These are phyloP conservation scores for Fusarium nodosum DNA, from an alignment of 2,329 filamentous ascomycete species.

Conservation along the genomic window DNA sequence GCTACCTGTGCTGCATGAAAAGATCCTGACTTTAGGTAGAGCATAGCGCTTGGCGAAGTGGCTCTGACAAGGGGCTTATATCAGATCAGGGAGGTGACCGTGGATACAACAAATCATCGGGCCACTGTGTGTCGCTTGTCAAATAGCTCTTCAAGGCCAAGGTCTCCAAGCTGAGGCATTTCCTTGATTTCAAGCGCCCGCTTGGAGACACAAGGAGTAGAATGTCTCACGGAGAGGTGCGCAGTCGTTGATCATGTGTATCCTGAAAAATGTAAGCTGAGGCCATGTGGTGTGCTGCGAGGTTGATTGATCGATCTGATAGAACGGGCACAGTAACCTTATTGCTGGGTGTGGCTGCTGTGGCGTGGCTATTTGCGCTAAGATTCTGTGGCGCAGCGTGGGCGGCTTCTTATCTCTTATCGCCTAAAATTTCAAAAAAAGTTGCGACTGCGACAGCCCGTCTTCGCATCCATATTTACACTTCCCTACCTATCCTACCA, in stretches of 20 bases:
- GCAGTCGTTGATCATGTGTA: slow-evolving; percentile 27
- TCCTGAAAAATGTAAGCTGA: slow-evolving; percentile 17
- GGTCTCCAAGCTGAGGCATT: slow-evolving; percentile 11
- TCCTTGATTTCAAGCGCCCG: slow-evolving; percentile 3
- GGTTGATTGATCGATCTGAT: not conserved
- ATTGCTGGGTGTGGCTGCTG: slow-evolving; percentile 2
- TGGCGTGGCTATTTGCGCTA: too few relatives aligned
- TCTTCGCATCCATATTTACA: slow-evolving; percentile 14
- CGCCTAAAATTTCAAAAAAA: slow-evolving; percentile 42
- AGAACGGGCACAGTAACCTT: not conserved
- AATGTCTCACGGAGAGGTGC: slow-evolving; percentile 24
- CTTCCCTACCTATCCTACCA: not conserved
- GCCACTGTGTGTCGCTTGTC: not conserved
- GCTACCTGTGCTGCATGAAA: not conserved
- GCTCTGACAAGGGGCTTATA: slow-evolving; percentile 21
- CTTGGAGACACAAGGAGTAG: not conserved
- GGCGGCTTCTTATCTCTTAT: slow-evolving; percentile 38
- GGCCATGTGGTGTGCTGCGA: slow-evolving; percentile 14
- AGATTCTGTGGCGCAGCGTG: not conserved
- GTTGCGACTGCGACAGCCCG: slow-evolving; percentile 31
- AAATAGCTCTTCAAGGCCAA: not conserved
- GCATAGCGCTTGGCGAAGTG: slow-evolving; percentile 15
- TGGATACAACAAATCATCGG: slow-evolving; percentile 18
- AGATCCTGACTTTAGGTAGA: not conserved
- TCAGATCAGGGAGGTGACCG: slow-evolving; percentile 22